Base-by-base conservation (phyloP, 2,329 filamentous ascomycete genomes). In the Neofusicoccum kwambonambiense region DNA sequence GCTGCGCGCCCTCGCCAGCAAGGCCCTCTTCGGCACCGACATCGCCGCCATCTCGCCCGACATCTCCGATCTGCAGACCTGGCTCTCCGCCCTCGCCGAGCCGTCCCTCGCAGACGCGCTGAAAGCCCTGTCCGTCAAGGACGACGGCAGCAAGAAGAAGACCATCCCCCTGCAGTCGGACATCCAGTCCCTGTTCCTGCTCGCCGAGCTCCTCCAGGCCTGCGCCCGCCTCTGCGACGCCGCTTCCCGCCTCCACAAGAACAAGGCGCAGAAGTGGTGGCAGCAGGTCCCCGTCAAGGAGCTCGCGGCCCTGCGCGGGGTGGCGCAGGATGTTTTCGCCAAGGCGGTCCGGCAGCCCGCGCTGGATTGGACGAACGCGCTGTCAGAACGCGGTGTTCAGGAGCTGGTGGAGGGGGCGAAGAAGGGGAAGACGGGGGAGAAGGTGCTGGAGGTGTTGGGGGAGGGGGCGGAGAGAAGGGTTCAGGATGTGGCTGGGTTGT, bases 131-230 rank as follows among this genome's bases (percentile, higher is more conserved):
- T 65, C 56, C 6, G 34, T 65, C 50, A 47, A 22, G 8, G 31
- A 44, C 13, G 7, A 50, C 8, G 35, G 6, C 22, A 31, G 27
- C 37, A 15, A 35, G 27, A 19, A 19, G 3, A 27, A 17, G 7
- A 12, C 54, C 17, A 3, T 65, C 6, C 63, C 63, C 1, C 34
- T 65, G 7, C 34, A 35, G n/a, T 11, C 22, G 4, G 42, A 60
- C 35, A 31, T 65, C n/a, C 63, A 61, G 17, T 13, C 67, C 66
- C 13, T 44, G 47, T 42, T 56, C 13, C 13, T 71, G 69, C 1
- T 68, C 27, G 57, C 75, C 70, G 54, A 71, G 70, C 8, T 64
- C 13, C 4, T 65, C 22, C 35, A 76, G 65, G 9, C 73, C 68
- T 22, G 34, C 15, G 17, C 27, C 22, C 63, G 63, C 27, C 50